Conservation (phyloP, 306 rosid genomes). For the Pueraria montana region DNA sequence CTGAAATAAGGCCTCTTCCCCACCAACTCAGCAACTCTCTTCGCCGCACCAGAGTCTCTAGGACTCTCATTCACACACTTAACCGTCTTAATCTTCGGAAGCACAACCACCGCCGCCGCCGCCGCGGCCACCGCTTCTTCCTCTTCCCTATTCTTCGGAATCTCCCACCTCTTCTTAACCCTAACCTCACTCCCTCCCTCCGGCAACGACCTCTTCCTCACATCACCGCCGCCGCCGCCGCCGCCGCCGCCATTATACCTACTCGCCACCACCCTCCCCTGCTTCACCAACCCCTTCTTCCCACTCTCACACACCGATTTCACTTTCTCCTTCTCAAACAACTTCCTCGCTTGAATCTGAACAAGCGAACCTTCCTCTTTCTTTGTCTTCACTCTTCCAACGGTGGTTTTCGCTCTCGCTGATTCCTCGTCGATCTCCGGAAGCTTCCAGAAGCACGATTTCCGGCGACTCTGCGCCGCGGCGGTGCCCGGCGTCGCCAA, state of each 20-base stretch:
- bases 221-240: slow-evolving; percentile 45
- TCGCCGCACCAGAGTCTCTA: slow-evolving; percentile 89
- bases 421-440: slow-evolving; percentile 64
- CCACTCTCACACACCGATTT: slow-evolving; percentile 49
- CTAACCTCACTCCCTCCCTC: slow-evolving; percentile 53
- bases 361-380: slow-evolving; percentile 60
- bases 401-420: slow-evolving; percentile 51
- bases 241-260: slow-evolving; percentile 69
- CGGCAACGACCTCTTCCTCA: slow-evolving; percentile 76
- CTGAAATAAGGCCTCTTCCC: slow-evolving; percentile 66
- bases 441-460: slow-evolving; percentile 84
- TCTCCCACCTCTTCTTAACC: slow-evolving; percentile 51
- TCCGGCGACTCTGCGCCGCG: slow-evolving; percentile 67
- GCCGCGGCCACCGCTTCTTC: background rate
- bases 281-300: slow-evolving; percentile 59
- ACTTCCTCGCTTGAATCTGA: slow-evolving; percentile 80
- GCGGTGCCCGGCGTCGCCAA: slow-evolving; percentile 49
- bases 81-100: slow-evolving; percentile 72
- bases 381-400: slow-evolving; percentile 65
- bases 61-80: slow-evolving; percentile 65
- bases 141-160: slow-evolving; percentile 40
- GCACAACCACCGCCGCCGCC: slow-evolving; percentile 8
- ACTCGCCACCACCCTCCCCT: slow-evolving; percentile 86
- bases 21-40: slow-evolving; percentile 71
- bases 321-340: slow-evolving; percentile 79